Base-by-base conservation (phyloP, 208 protist genomes). In the Leishmania tarentolae region DNA sequence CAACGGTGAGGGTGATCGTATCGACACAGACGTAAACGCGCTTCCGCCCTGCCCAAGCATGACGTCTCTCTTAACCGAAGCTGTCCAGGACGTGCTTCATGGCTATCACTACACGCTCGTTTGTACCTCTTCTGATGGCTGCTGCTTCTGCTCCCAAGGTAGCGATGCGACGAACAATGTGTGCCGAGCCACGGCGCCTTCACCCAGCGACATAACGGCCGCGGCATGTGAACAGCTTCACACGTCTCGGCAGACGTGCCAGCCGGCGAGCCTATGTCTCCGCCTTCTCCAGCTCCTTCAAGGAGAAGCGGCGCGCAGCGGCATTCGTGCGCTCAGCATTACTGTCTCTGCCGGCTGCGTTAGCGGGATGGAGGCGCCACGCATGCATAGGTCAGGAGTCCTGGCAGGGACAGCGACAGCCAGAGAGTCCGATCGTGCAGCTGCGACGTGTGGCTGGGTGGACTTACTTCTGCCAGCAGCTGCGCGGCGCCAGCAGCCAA, bases 91-190 rank as follows among this genome's bases (percentile, higher is more conserved):
- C 46, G 42, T 65, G 31, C 71, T 87, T 2, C 69, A 78, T 13
- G 83, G 79, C 0, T 87, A 81, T 52, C 17, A 83, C 44, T 79
- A 83, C 63, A 87, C 83, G 11, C 21, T 83, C 50, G 61, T 87
- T 19, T 68, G 17, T 52, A 81, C 75, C 11, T 73, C 69, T 46
- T 44, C 46, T 2, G 40, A 37, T 73, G 69, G 69, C 37, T 53
- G 69, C 44, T 31, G 40, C 40, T n/a, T 73, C 24, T 50, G 69
- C 69, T 0, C 21, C 69, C 46, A 44, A 4, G 2, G 52, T 17
- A 44, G 19, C 15, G 35, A 31, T 53, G 8, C 21, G 28, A 17
- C 44, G 19, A 73, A 17, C 28, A 31, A 31, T 2, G 28, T 52
- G 19, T 53, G 44, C 17, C 9, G 21, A 53, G 44, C 21, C 44